A percentile compares a stretch with the other conserved stretches of the same genome.
Evolutionary conservation across 108 stramenopile genomes (phyloP).

Genomic region (Nannochloropsis gaditana): DNA sequence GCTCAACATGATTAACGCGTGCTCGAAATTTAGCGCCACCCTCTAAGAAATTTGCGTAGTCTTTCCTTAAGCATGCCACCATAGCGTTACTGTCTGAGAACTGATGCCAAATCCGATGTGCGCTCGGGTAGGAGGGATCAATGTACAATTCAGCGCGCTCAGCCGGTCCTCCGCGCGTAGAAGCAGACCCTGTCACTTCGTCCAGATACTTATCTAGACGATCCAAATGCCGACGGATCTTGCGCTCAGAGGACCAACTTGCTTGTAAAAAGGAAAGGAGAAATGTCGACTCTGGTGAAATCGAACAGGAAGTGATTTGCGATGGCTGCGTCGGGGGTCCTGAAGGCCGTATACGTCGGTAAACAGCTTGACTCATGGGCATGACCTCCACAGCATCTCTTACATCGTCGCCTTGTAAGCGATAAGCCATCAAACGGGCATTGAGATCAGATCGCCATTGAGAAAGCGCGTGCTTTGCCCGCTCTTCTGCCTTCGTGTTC

Average conservation of each 20-base stretch:
- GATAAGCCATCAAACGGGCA: background rate
- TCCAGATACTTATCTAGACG: background rate
- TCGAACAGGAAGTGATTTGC: background rate
- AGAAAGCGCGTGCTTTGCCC: background rate
- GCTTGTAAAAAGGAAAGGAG: background rate
- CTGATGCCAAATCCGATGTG: background rate
- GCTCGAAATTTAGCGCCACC: constrained; percentile 16
- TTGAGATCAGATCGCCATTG: background rate
- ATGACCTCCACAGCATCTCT: background rate
- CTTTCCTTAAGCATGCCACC: background rate
- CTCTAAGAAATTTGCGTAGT: constrained; percentile 5
- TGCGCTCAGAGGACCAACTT: constrained; percentile 11
- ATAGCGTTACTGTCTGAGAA: background rate
- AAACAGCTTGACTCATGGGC: constrained; percentile 19
- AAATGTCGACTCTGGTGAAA: background rate
- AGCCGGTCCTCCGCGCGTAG: background rate
- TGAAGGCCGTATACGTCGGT: background rate
- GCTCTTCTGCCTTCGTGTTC: background rate
- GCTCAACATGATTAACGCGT: background rate
- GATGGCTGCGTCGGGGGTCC: background rate
- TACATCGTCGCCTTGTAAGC: background rate
- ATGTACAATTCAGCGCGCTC: constrained; percentile 2
- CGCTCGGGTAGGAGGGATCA: constrained; percentile 6
- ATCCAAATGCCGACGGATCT: background rate
- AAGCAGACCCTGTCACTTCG: background rate